A percentile compares a stretch with the other conserved stretches of the same genome.
phyloP scores from a whole-genome alignment of 805 yeast species.

The Yamadazyma akitaensis region DNA sequence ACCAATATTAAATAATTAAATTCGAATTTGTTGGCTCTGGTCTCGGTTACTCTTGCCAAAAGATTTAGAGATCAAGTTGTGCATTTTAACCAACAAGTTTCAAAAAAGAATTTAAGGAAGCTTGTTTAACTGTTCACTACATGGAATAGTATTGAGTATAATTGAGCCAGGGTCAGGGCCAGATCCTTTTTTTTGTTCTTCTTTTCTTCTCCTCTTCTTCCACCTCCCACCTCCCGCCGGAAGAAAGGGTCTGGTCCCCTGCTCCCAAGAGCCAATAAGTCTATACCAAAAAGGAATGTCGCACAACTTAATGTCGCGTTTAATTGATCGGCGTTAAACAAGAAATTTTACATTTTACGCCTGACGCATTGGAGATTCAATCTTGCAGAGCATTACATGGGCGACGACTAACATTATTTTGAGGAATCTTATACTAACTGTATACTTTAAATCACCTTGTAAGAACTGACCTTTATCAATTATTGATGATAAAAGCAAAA shows the following conservation, averaged over 20 bases:
- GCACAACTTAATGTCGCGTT: background rate
- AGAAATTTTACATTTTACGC: background rate
- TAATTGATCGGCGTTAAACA: background rate
- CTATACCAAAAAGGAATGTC: background rate
- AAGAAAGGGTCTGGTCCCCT: too few species aligned
- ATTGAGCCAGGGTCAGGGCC: too few species aligned
- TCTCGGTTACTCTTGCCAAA: background rate
- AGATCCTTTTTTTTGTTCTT: background rate
- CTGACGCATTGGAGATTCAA: background rate
- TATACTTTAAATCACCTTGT: too few species aligned
- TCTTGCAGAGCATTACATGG: background rate
- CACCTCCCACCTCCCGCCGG: background rate
- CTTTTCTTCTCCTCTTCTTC: too few species aligned
- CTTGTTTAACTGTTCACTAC: background rate
- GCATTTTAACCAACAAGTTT: background rate
- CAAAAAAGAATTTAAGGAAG: background rate
- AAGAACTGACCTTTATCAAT: too few species aligned
- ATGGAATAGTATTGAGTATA: too few species aligned
- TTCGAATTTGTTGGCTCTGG: background rate
- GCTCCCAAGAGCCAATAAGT: too few species aligned
- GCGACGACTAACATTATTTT: background rate
- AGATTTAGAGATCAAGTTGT: background rate
- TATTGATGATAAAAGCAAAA: too few species aligned
- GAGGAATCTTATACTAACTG: too few species aligned
- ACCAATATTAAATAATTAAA: background rate